Evolutionary conservation across 345 rosid species (phyloP).

Genomic region (Nephelium lappaceum): DNA sequence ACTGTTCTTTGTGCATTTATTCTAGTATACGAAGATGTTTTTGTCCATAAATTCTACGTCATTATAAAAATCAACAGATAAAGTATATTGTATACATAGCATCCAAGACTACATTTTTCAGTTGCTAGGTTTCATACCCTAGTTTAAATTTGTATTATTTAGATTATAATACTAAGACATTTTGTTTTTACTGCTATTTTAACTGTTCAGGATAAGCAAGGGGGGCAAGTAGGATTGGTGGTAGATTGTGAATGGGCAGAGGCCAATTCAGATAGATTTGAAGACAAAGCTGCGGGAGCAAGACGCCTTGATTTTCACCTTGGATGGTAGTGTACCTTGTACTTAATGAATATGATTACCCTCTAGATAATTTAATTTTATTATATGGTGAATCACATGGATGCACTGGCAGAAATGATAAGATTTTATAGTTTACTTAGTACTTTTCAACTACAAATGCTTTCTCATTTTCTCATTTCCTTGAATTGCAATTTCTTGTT

Average conservation of each 20-base stretch:
- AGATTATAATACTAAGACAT: not conserved
- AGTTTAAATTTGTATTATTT: not conserved
- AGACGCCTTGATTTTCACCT: constrained; percentile 83
- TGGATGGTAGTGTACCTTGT: constrained; percentile 64
- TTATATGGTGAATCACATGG: not conserved
- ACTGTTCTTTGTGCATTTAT: not conserved
- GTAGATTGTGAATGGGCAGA: constrained; percentile 78
- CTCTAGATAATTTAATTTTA: not conserved
- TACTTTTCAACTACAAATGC: not conserved
- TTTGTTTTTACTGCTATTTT: constrained; percentile 1
- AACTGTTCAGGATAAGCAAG: constrained; percentile 60
- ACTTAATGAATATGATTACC: not conserved
- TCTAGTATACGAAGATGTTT: not conserved
- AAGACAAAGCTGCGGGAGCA: constrained; percentile 63
- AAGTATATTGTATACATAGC: not conserved
- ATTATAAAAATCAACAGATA: not conserved
- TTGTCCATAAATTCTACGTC: not conserved
- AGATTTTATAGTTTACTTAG: not conserved
- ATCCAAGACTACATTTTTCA: not conserved
- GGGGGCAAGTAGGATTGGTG: constrained; percentile 76
- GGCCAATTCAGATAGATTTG: constrained; percentile 58
- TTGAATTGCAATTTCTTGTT: constrained; percentile 4
- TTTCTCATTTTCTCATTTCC: not conserved
- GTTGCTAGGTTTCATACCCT: not conserved
- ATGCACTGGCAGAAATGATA: no score